phyloP scores from a whole-genome alignment of 345 rosid species.

The Carallia pectinifolia region DNA sequence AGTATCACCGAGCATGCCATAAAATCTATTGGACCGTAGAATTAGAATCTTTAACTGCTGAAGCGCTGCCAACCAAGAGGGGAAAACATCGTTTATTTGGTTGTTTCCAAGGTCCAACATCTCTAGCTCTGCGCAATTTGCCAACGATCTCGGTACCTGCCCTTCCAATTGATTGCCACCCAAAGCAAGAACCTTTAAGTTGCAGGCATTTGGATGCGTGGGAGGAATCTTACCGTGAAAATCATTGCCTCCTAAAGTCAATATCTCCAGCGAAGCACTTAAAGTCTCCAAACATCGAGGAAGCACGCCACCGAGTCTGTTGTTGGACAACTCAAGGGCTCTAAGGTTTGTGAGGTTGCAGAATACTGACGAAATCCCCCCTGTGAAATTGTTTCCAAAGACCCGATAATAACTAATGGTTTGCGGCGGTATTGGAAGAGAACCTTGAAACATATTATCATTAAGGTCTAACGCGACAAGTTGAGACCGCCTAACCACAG shows the following conservation, averaged over 20 bases:
- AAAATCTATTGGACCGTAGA: constrained; percentile 3
- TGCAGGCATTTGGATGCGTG: not conserved
- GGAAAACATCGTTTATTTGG: constrained; percentile 10
- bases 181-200: not conserved
- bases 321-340: constrained; percentile 24
- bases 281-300: constrained; percentile 22
- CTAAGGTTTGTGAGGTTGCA: not conserved
- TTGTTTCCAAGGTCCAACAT: constrained; percentile 12
- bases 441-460: constrained; percentile 11
- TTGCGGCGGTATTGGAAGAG: not conserved
- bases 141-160: constrained; percentile 15
- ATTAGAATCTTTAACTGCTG: not conserved
- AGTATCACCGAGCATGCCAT: not conserved
- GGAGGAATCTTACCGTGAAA: constrained; percentile 20
- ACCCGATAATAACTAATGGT: not conserved
- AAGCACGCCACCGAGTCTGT: constrained; percentile 27
- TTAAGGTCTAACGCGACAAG: not conserved
- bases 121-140: constrained; percentile 12
- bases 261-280: not conserved
- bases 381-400: constrained; percentile 1
- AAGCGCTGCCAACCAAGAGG: constrained; percentile 10
- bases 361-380: constrained; percentile 8
- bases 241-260: constrained; percentile 20
- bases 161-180: constrained; percentile 8
- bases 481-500: not conserved